These are phyloP conservation scores for Neodidymelliopsis sp. DNA, from an alignment of 2,329 filamentous ascomycete genomes.

Conservation along the genomic window DNA sequence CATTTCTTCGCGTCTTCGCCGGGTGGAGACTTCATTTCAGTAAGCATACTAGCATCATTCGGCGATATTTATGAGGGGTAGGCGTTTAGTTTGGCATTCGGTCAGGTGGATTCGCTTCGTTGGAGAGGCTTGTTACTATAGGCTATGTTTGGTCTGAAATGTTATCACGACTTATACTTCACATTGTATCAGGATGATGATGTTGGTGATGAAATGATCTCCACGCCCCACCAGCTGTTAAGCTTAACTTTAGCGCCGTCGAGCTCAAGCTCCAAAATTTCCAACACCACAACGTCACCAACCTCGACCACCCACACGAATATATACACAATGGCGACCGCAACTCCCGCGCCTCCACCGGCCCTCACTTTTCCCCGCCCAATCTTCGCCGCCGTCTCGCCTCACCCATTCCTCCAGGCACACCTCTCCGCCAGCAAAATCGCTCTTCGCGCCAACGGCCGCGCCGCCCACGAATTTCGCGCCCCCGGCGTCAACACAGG, in stretches of 20 bases:
- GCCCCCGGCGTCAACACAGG: constrained; percentile 79
- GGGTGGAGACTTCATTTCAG: constrained; percentile 14
- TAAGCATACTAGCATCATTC: constrained; percentile 30
- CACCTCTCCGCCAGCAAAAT: constrained; percentile 74
- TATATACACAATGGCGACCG: constrained; percentile 30
- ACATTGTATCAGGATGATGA: not conserved
- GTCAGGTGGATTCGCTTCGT: constrained; percentile 4
- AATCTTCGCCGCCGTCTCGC: constrained; percentile 88
- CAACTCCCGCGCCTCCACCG: constrained; percentile 26
- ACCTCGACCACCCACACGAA: constrained; percentile 2
- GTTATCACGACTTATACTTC: constrained; percentile 9
- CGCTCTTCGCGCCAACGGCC: constrained; percentile 81
- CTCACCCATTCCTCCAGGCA: constrained; percentile 86
- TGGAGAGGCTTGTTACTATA: constrained; percentile 9
- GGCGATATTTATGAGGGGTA: constrained; percentile 21
- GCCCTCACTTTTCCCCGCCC: constrained; percentile 65
- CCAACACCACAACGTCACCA: constrained; percentile 18
- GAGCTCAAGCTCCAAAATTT: constrained; percentile 39
- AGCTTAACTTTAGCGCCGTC: constrained; percentile 28
- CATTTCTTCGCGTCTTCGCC: constrained; percentile 1
- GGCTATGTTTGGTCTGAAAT: constrained; percentile 17
- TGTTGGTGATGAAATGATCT: constrained; percentile 1
- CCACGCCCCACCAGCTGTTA: constrained; percentile 24
- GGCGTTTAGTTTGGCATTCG: constrained; percentile 24
- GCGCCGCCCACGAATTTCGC: constrained; percentile 73